A percentile compares a stretch with the other conserved stretches of the same genome.
These are phyloP conservation scores for Liriodendron chinense DNA, from an alignment of 164 flowering plant species.

Conservation along the genomic window DNA sequence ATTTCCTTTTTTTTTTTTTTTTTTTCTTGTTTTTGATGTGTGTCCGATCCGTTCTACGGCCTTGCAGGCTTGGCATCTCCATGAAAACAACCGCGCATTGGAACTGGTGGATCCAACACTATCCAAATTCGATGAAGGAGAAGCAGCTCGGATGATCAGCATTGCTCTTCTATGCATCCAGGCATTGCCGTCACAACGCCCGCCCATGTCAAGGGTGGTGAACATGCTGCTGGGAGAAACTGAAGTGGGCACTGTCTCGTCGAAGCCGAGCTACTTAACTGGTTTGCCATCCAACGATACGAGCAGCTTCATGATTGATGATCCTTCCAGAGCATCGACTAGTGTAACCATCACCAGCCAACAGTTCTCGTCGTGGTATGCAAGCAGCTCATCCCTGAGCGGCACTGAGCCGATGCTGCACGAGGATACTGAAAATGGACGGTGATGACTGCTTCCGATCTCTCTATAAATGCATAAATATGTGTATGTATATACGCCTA, in stretches of 20 bases:
- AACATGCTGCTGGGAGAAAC: constrained; percentile 62
- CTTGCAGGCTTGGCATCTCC: constrained; percentile 52
- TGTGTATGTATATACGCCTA: neutral
- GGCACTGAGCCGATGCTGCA: constrained; percentile 12
- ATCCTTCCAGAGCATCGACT: neutral
- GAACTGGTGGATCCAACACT: constrained; percentile 48
- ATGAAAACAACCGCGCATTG: constrained; percentile 30
- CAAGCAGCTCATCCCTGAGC: constrained; percentile 9
- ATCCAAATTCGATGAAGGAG: constrained; percentile 32
- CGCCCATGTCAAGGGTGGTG: constrained; percentile 60
- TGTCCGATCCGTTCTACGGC: neutral
- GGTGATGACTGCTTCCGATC: constrained; percentile 3
- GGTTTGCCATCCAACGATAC: constrained; percentile 16
- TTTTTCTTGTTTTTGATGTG: no score
- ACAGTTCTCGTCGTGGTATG: constrained; percentile 9
- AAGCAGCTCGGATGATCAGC: constrained; percentile 41
- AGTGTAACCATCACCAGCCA: constrained; percentile 5
- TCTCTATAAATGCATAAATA: neutral
- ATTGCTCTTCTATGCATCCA: constrained; percentile 63
- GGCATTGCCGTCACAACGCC: constrained; percentile 51
- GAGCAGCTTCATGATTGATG: constrained; percentile 15
- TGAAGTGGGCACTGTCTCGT: constrained; percentile 40
- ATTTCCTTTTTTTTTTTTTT: no score
- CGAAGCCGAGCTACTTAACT: constrained; percentile 30
- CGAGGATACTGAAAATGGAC: constrained; percentile 18